These are phyloP conservation scores for Aspergillus carlsbadensis DNA, from an alignment of 495 filamentous ascomycete genomes.

Conservation along the genomic window DNA sequence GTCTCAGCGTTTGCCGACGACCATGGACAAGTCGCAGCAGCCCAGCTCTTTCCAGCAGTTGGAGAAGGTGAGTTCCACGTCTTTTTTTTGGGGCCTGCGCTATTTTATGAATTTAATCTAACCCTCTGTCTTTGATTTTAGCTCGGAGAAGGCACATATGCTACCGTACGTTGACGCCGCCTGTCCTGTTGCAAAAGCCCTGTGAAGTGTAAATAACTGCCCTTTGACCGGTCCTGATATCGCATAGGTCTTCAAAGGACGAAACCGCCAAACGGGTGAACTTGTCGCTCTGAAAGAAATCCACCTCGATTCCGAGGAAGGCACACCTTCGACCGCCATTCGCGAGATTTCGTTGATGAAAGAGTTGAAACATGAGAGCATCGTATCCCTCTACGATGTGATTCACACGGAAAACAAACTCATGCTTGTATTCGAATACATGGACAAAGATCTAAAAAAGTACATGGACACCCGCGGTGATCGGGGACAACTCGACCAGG, in stretches of 20 bases:
- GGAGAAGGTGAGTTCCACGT: constrained; percentile 62
- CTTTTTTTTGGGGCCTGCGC: background rate
- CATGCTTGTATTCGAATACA: constrained; percentile 98
- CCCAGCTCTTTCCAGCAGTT: constrained; percentile 98
- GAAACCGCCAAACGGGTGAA: constrained; percentile 93
- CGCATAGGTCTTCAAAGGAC: constrained; percentile 91
- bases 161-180: constrained; percentile 66
- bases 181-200: background rate
- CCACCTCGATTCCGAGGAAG: constrained; percentile 97
- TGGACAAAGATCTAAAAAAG: constrained; percentile 98
- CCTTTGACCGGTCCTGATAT: constrained; percentile 5
- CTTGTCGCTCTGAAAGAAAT: constrained; percentile 98
- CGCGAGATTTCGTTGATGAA: constrained; percentile 99
- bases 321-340: constrained; percentile 96
- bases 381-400: constrained; percentile 96
- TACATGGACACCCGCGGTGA: constrained; percentile 95
- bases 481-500: constrained; percentile 76
- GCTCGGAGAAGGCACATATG: constrained; percentile 98
- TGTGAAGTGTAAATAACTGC: too few species aligned
- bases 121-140: constrained; percentile 23
- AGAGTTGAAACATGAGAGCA: constrained; percentile 97
- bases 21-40: constrained; percentile 85
- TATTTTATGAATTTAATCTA: background rate
- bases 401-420: constrained; percentile 99
- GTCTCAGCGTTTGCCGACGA: constrained; percentile 24